Base-by-base conservation (phyloP, 1,139 yeast genomes). In the Pichia sp. region DNA sequence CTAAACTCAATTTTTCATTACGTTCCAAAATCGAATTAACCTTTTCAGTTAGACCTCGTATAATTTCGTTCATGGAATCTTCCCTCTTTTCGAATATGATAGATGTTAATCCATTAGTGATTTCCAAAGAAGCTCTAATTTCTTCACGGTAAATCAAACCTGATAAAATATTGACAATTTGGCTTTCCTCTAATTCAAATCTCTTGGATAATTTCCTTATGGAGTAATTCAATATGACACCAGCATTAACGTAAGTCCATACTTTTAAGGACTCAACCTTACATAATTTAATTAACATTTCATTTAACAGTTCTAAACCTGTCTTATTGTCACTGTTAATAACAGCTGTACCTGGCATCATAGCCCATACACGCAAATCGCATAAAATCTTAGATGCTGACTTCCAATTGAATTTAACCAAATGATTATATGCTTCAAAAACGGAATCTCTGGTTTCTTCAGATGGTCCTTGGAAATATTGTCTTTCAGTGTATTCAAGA, bases 401-500 rank as follows among this genome's bases (percentile, higher is more conserved):
- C 50, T 74, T 68, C 98, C 98, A 92, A 62, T 92, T 87, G 55
- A 97, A 97, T 57, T 76, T 78, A 64, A 86, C 85, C 65, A 94
- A 79, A 39, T 88, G 81, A 66, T 82, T 82, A 39, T 97, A 94
- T 44, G 97, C 95, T 64, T 86, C 90, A 73, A 92, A 82, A 58
- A 92, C 83, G 66, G 79, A 88, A 66, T 92, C 99, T 62, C 95
- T 84, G 44, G 95, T 85, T 66, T 92, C 86, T 69, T 92, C 98
- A 47, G 97, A 97, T 39, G 98, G 98, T 36, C 98, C 98, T 54
- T 90, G 87, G 72, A 92, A 92, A 51, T 84, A 85, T 65, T 92
- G 96, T 66, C 94, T 84, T 64, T 90, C 96, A 61, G 86, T 90
- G 71, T 85, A 85, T 62, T 92, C 98, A 57, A 92, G 77, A 66